Percentiles rank a stretch among this genome's conserved stretches.
These are phyloP conservation scores for Huntiella decipiens DNA, from an alignment of 2,329 filamentous ascomycete species.

Conservation along the genomic window DNA sequence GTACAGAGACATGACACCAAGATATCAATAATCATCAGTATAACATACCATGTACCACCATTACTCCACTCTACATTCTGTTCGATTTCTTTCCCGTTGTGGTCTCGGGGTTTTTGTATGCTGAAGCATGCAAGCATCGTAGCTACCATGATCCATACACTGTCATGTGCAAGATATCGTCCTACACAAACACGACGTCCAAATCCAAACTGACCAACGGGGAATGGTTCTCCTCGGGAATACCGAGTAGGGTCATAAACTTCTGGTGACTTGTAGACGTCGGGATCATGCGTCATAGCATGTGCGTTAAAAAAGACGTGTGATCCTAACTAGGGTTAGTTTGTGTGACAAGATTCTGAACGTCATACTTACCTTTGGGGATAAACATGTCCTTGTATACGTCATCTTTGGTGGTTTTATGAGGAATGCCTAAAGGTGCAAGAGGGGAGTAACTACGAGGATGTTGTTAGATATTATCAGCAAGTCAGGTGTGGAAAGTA, in stretches of 20 bases:
- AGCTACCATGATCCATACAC: conserved; percentile 20
- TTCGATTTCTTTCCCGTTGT: conserved; percentile 15
- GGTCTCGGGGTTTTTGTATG: conserved; percentile 15
- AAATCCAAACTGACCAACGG: conserved; percentile 20
- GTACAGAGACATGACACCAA: too few relatives aligned
- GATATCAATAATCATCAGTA: not conserved
- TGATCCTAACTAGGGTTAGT: conserved; percentile 14
- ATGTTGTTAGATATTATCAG: not conserved
- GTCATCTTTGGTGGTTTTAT: conserved; percentile 34
- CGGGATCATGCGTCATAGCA: conserved; percentile 25
- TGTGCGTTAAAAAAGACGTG: conserved; percentile 24
- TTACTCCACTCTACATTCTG: conserved; percentile 17
- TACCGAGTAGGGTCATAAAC: conserved; percentile 30
- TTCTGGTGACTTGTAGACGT: conserved; percentile 22
- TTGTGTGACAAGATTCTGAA: not conserved
- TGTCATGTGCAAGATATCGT: conserved; percentile 19
- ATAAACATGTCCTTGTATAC: conserved; percentile 38
- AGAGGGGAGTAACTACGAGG: conserved; percentile 22
- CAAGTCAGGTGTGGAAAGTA: not conserved
- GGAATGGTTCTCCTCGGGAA: conserved; percentile 24
- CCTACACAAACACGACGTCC: conserved; percentile 19
- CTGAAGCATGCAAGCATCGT: conserved; percentile 18
- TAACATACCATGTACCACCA: conserved; percentile 18
- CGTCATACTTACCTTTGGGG: conserved; percentile 24
- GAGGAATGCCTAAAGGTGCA: conserved; percentile 31